Base-by-base conservation (phyloP, 768 basidiomycete species). In the Cyclocybe aegerita region DNA sequence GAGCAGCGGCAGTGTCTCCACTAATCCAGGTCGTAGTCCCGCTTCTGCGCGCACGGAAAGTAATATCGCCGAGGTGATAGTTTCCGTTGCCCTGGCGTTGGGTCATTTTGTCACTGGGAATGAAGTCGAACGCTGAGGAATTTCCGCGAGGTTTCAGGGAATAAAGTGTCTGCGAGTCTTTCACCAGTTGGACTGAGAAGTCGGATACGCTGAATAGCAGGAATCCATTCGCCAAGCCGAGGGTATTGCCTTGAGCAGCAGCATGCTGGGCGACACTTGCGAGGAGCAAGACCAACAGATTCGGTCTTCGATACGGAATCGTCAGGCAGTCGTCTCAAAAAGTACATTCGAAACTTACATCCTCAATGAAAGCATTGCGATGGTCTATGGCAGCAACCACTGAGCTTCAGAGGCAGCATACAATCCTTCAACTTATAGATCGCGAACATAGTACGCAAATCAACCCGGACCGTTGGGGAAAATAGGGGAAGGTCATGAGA, bases 61-160 rank as follows among this genome's bases (percentile, higher is more conserved):
- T 80, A 40, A 81, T 68, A 54, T 82, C 80, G 1, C 81, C 81
- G 4, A 82, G 68, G 60, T 82, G 81, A 53, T 80, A 78, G 51
- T 78, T 75, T 4, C 71, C 65, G 51, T 82, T 76, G 42, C 64
- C 67, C 46, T 75, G 70, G 7, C 79, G 75, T 37, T 65, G 56
- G 15, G 73, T 57, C 78, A 82, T 80, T 57, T 72, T 65, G 59
- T 81, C 80, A 0, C 71, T 59, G 5, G 81, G 78, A 14, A 80
- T 73, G 51, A 81, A 82, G 56, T 82, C 70, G 58, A 81, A 80
- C 2, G 60, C 64, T 2, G 70, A 65, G 7, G 59, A 60, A n/a
- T 52, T 56, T 30, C 62, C 66, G 29, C 43, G 54, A 9, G 78
- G 70, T 39, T 65, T 70, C 45, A 81, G 60, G n/a, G 79, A 81